Evolutionary conservation across 345 rosid species (phyloP).

Genomic region (Toxicodendron radicans): DNA sequence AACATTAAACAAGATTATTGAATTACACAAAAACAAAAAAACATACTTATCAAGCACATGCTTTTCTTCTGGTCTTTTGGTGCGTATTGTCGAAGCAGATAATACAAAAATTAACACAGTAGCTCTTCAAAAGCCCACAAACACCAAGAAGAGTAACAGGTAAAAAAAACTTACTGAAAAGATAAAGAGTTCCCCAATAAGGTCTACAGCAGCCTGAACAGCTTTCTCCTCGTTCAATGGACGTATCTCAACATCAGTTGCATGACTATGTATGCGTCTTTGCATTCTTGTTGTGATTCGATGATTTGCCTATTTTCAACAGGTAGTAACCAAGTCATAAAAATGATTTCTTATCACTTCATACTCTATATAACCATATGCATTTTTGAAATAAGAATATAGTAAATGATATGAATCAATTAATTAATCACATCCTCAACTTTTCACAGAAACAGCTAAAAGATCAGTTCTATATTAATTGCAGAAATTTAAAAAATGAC

Average conservation of each 20-base stretch:
- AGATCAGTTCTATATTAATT: background rate
- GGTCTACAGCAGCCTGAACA: conserved; percentile 93
- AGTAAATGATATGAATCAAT: background rate
- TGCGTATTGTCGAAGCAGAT: background rate
- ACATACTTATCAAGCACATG: too few species aligned
- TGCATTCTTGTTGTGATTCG: conserved; percentile 73
- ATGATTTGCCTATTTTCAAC: conserved; percentile 63
- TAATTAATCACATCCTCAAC: background rate
- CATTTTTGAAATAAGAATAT: background rate
- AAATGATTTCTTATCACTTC: background rate
- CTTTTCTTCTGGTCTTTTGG: background rate
- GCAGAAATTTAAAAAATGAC: background rate
- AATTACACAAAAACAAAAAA: background rate
- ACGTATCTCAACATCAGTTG: conserved; percentile 81
- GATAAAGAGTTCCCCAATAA: conserved; percentile 81
- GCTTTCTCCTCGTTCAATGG: conserved; percentile 94
- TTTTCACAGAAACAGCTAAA: conserved; percentile 4
- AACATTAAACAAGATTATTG: background rate
- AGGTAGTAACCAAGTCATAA: background rate
- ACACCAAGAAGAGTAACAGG: background rate
- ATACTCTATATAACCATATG: background rate
- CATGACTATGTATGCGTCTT: conserved; percentile 73
- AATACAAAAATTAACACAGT: background rate
- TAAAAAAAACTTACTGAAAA: conserved; percentile 53
- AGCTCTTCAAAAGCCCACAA: background rate